These are phyloP conservation scores for Nicotiana rustica DNA, from an alignment of 305 asterid species.

Conservation along the genomic window DNA sequence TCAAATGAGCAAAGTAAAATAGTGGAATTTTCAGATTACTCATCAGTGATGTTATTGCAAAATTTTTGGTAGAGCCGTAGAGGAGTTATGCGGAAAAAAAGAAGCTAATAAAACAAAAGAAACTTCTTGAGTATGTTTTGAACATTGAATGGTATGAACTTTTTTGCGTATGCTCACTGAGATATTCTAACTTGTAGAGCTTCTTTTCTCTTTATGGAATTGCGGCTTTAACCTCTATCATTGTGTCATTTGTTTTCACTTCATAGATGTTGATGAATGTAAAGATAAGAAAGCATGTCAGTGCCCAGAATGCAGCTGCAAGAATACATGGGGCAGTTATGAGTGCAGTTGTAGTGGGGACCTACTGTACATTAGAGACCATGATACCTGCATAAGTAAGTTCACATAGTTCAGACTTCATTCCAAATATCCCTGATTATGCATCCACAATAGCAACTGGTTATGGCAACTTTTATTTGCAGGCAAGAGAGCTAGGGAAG, in stretches of 20 bases:
- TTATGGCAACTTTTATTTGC: slow-evolving; percentile 40
- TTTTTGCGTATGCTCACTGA: background rate
- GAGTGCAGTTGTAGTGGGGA: slow-evolving; percentile 85
- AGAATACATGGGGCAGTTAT: slow-evolving; percentile 87
- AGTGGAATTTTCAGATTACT: background rate
- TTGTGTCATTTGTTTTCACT: slow-evolving; percentile 8
- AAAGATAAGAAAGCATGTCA: slow-evolving; percentile 92
- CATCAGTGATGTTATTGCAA: background rate
- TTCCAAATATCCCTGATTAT: background rate
- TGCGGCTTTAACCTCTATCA: background rate
- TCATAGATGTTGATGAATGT: slow-evolving; percentile 86
- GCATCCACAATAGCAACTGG: background rate
- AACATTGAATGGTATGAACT: background rate
- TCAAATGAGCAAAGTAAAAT: background rate
- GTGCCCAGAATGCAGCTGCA: slow-evolving; percentile 95
- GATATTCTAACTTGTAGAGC: background rate
- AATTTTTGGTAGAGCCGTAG: background rate
- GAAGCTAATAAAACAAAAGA: background rate
- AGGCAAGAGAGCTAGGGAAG: slow-evolving; percentile 71
- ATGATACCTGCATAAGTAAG: slow-evolving; percentile 98
- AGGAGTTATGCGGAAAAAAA: background rate
- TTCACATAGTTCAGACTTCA: slow-evolving; percentile 25
- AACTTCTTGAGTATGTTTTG: background rate
- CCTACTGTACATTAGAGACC: slow-evolving; percentile 82
- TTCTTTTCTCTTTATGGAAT: background rate